Evolutionary conservation across 805 yeast species (phyloP), one percentile per base, ranked within the genome.

Genomic region (Zygosaccharomyces kombuchaensis): DNA sequence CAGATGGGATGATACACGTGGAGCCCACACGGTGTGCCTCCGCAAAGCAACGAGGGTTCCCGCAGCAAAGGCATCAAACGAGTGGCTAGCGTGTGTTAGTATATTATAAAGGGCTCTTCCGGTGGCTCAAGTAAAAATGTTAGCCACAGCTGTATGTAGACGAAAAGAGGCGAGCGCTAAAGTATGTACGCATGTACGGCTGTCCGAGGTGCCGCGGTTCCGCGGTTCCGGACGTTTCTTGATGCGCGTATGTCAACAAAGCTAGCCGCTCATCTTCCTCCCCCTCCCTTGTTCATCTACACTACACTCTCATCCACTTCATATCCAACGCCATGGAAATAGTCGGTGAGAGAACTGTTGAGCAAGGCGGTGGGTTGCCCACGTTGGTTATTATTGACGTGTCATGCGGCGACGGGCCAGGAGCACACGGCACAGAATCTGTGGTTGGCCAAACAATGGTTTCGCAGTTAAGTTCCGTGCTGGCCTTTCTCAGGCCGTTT

Each of bases 341-440:
- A 9, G 19, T 36, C 17, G 27, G 40, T 36, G 40, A 22, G 19
- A 36, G 30, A 2, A 25, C 19, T 25, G n/a, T 36, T 9, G 30
- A 36, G 19, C 40, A 36, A 6, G 40, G 10, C 14, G 12, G 21
- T 12, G 40, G 34, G 19, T 23, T 27, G 14, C 34, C 34, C 16
- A 9, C 31, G 13, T 27, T 38, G n/a, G 36, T 40, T 16, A 27
- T 25, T 29, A 27, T 25, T 16, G 13, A 12, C 10, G 12, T 27
- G 8, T 39, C 47, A 25, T 25, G 29, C 29, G 5, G 21, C 46
- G 43, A 41, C 47, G 40, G 38, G 39, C 17, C 16, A 22, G 25
- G 13, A 12, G 37, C 46, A 34, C 21, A 29, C 37, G 34, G 32
- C 34, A 23, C 25, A 10, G 25, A 31, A 12, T 10, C 16, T 10